Evolutionary conservation across 768 basidiomycete genomes (phyloP), one percentile per base, ranked within the genome.

Genomic region (Amanita inopinata): DNA sequence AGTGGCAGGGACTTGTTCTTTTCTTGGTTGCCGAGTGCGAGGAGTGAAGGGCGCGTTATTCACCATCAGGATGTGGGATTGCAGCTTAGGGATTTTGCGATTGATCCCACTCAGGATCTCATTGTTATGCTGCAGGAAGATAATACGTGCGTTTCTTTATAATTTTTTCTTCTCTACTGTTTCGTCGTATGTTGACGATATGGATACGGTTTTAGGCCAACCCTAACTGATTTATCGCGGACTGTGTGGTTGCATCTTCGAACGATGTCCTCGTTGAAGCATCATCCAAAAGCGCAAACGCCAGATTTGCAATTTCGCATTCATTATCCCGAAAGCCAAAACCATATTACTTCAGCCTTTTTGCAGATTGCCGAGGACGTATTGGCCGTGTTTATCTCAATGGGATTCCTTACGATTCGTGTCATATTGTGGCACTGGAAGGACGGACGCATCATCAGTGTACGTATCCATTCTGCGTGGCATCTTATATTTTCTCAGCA

Each of bases 71-170:
- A 73, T 20, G 32, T 78, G 0, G 66, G 63, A 1, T 33, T 75
- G 5, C 45, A 55, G 6, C 62, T 67, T 28, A 62, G 72, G 33
- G 79, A 80, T 51, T 77, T 80, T 46, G 76, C 74, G 0, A 71
- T 80, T n/a, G 79, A 81, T 49, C 77, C 80, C 0, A 67, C 73
- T 3, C 80, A 81, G 53, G 76, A 81, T 48, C 51, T 81, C 34
- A 59, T 80, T 27, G 65, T 71, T 5, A 53, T 74, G 11, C 55
- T 76, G 11, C 54, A 53, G 38, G 43, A 49, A 4, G 49, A 50
- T 34, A 8, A 38, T 30, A 14, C 31, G 50, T 51, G 31, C 31
- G 44, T 45, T 22, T 40, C 19, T 17, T n/a, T 45, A 5, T 18
- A 6, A 20, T 5, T 27, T 9, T 33, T 18, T 4, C 17, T 30